phyloP scores from a whole-genome alignment of 495 filamentous ascomycete genomes.

The Annulohypoxylon bovei region DNA sequence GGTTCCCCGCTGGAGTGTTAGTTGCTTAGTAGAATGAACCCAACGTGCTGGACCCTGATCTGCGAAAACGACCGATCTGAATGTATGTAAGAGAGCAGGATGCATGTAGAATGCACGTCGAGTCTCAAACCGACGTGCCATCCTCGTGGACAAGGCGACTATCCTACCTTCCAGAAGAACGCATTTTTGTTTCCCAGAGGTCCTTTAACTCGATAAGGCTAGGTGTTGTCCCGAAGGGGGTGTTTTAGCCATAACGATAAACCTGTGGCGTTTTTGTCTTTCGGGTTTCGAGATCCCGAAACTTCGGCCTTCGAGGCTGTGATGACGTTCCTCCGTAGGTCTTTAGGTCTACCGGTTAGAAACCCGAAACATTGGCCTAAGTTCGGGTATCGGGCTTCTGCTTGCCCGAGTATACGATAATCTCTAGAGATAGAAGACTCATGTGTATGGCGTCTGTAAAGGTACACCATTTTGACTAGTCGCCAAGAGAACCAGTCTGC shows the following conservation, averaged over 20 bases:
- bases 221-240: neutral
- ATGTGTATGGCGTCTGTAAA: neutral
- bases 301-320: neutral
- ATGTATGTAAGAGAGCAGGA: neutral
- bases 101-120: neutral
- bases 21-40: neutral
- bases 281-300: constrained; percentile 22
- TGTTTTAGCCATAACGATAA: neutral
- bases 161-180: neutral
- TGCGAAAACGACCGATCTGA: constrained; percentile 1
- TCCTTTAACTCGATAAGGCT: neutral
- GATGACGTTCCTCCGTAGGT: neutral
- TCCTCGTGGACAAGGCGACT: constrained; percentile 6
- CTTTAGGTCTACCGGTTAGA: neutral
- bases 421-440: neutral
- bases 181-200: neutral
- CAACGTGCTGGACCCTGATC: constrained; percentile 8
- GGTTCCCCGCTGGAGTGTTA: constrained; percentile 6
- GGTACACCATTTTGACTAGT: constrained; percentile 13
- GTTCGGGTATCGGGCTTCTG: neutral
- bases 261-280: constrained; percentile 20
- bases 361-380: neutral
- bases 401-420: neutral
- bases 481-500: neutral
- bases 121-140: neutral